Evolutionary conservation across 352 stramenopile genomes (phyloP), one percentile per base, ranked within the genome.

Genomic region (Aphanomyces invadans): DNA sequence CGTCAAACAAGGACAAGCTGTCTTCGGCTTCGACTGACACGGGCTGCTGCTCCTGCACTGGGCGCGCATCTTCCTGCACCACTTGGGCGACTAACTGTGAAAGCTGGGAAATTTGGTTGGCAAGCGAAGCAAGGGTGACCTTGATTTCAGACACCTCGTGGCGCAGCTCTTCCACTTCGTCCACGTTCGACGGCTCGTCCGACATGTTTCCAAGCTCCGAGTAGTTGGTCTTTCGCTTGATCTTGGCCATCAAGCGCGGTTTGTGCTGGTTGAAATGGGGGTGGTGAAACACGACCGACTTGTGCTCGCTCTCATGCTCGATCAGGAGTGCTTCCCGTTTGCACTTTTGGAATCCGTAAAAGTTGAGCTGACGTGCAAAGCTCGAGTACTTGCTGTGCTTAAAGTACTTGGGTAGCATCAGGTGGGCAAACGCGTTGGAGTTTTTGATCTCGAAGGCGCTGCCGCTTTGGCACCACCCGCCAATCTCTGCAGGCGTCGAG

Each of bases 221-320:
- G 31, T 48, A 54, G 3, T 72, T 70, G 2, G 75, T 36, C 3
- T 83, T 79, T 51, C 84, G 76, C 62, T 81, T 79, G 69, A 96
- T 96, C 68, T 92, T 79, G 33, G 76, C 78, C 49, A 96, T 70
- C 56, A 91, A 66, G 9, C 89, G 74, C 38, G 80, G 78, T 28
- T 78, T 71, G 36, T 42, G 36, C 36, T 42, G 36, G 36, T 42
- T 42, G 15, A 42, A 42, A 15, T 42, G 36, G 36, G 36, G 36
- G 36, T 42, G 36, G 36, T 15, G 36, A 15, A 42, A 42, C 36
- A 42, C 36, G 7, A 42, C 7, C 15, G 36, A 15, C 36, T 42
- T 42, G 36, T 42, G 36, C 36, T 42, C 7, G 36, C 7, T 15
- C 36, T 42, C 36, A 15, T 42, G 36, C 7, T 7, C 36, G 36